Evolutionary conservation across 495 filamentous ascomycete genomes (phyloP).

Genomic region (Amphirosellinia nigrospora): DNA sequence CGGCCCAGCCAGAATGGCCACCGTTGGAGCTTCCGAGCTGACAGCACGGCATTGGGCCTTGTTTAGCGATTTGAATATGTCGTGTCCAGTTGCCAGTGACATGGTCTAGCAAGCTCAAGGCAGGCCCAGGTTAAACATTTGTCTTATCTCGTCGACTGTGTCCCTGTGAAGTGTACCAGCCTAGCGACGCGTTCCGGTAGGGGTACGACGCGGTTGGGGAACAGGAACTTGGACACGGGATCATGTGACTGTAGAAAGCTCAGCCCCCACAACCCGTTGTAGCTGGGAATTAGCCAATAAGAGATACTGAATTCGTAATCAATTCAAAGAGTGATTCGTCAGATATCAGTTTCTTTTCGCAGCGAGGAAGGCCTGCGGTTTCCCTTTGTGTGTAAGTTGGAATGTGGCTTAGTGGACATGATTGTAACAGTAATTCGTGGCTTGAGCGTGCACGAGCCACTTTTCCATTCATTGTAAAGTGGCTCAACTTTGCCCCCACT

Average conservation of each 20-base stretch:
- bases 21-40: slow-evolving; percentile 73
- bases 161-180: slow-evolving; percentile 2
- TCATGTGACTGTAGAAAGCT: slow-evolving; percentile 18
- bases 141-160: background rate
- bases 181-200: background rate
- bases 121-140: background rate
- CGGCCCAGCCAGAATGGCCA: slow-evolving; percentile 90
- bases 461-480: background rate
- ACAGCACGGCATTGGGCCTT: slow-evolving; percentile 83
- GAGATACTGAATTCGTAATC: background rate
- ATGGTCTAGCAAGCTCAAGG: slow-evolving; percentile 24
- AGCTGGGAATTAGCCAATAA: background rate
- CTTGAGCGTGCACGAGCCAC: background rate
- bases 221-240: slow-evolving; percentile 14
- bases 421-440: slow-evolving; percentile 1
- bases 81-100: slow-evolving; percentile 41
- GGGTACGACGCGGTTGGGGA: slow-evolving; percentile 3
- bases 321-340: no score
- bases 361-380: background rate
- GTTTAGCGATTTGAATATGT: slow-evolving; percentile 80
- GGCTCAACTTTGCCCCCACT: background rate
- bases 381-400: background rate
- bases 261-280: background rate
- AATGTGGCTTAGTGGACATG: background rate
- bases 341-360: background rate